Evolutionary conservation across 192 early-diverging fungal species (phyloP), one percentile per base, ranked within the genome.

Genomic region (Pecoramyces ruminantium): DNA sequence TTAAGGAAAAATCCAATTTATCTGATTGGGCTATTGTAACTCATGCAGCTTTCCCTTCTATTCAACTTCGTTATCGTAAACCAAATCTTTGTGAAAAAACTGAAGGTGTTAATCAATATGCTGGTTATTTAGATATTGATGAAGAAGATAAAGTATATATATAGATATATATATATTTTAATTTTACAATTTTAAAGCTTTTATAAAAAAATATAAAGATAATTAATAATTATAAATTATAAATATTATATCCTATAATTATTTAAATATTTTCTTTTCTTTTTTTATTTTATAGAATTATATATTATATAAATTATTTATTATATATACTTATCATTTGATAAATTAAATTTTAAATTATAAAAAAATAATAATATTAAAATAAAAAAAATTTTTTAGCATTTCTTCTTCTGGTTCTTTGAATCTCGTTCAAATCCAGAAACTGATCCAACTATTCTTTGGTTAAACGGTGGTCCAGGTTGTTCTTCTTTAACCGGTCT

Each of bases 351-450:
- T n/a, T n/a, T n/a, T n/a, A n/a, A n/a, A n/a, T n/a, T n/a, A n/a
- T n/a, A n/a, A n/a, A n/a, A n/a, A n/a, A n/a, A n/a, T n/a, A n/a
- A n/a, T n/a, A n/a, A n/a, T n/a, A n/a, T n/a, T n/a, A n/a, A n/a
- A n/a, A n/a, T n/a, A n/a, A n/a, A n/a, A n/a, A n/a, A n/a, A n/a
- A n/a, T n/a, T n/a, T n/a, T n/a, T n/a, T n/a, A 67, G 51, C 94
- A 96, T 85, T 96, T 95, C 83, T 96, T 95, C 88, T 96, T 95
- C 85, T 96, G 94, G 94, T 98, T 99, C 90, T 98, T 99, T 86
- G 96, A 97, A 85, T 93, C 94, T 12, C 93, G 95, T 82, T 88
- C 88, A 81, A 86, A 89, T 78, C 92, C 92, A 25, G 82, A 85
- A 81, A 88, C 85, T 29, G 96, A 96, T 81, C 97, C 97, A 9